Evolutionary conservation across 176 grass and related monocot species (phyloP).

Genomic region (Triticum turgidum): DNA sequence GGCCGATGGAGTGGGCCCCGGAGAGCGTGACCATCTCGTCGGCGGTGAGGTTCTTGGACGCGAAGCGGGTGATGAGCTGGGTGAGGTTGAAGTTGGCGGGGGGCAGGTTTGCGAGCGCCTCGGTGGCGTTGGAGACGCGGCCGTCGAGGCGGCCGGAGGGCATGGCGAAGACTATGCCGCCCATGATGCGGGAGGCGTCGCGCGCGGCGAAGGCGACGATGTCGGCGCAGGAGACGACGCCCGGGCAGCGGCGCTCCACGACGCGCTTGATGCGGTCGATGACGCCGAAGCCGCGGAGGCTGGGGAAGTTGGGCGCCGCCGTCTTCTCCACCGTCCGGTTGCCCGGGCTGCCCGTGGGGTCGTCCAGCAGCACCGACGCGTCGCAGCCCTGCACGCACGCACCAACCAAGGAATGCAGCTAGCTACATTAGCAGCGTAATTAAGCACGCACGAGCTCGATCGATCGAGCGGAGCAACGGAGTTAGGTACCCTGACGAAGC

Average conservation of each 20-base stretch:
- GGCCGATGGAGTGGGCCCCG: constrained; percentile 64
- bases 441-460: background rate
- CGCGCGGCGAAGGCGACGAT: constrained; percentile 60
- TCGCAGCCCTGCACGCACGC: constrained; percentile 48
- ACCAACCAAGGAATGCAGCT: background rate
- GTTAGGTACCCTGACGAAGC: constrained; percentile 58
- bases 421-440: background rate
- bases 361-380: constrained; percentile 63
- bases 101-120: constrained; percentile 40
- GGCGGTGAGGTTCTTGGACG: constrained; percentile 50
- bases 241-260: constrained; percentile 44
- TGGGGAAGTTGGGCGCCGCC: constrained; percentile 28
- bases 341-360: background rate
- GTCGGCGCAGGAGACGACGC: constrained; percentile 56
- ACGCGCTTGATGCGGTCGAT: constrained; percentile 54
- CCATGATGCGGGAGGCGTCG: constrained; percentile 49
- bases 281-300: constrained; percentile 50
- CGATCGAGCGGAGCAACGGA: background rate
- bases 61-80: constrained; percentile 39
- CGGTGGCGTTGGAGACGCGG: constrained; percentile 35
- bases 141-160: constrained; percentile 64
- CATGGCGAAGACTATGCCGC: constrained; percentile 50
- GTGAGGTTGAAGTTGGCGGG: constrained; percentile 27
- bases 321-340: constrained; percentile 49
- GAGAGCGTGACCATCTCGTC: constrained; percentile 60